Evolutionary conservation across 2,329 filamentous ascomycete species (phyloP), one percentile per base, ranked within the genome.

Genomic region (Seiridium cupressi): DNA sequence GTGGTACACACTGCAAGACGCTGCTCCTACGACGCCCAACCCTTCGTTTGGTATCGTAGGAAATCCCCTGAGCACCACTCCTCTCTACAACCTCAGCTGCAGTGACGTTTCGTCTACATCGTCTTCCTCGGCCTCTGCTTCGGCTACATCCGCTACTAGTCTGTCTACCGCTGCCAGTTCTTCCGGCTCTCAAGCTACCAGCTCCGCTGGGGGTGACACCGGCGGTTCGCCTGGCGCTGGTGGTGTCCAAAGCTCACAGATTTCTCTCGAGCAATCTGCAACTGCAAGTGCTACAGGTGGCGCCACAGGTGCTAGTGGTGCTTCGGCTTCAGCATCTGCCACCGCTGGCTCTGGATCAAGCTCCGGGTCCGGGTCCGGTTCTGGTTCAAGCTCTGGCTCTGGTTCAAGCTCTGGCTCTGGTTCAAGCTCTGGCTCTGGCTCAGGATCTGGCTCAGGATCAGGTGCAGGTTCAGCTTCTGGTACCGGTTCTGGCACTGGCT

Each of bases 1-100:
- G 85, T 94, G 90, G 88, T 92, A 88, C 78, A 91, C 86, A 55
- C 83, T 93, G 34, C 86, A 90, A 71, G 90, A 94, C 66, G 79
- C 85, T 48, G 78, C 78, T 46, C 82, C 82, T 18, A 78, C 76
- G 54, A 82, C 82, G 3, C 86, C 88, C 40, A 84, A 79, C 76
- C 89, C 89, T 47, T 87, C 84, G 71, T 94, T 93, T 68, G 90
- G 90, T 59, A 77, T 94, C 65, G 78, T 91, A 59, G 85, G 85
- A 63, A 77, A 77, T 58, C 72, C 77, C 51, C 72, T 88, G 64
- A 77, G 74, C 67, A 78, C 76, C 62, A 84, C 76, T 51, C 86
- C 88, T 32, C 76, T 89, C 40, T 90, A 82, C 70, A 84, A 90
- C 69, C 82, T 90, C 58, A 83, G 82, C 49, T 91, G 87, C 78